Percentiles rank a stretch among this genome's conserved stretches.
Conservation (phyloP, 805 yeast species). For the Nakazawaea siamensis region DNA sequence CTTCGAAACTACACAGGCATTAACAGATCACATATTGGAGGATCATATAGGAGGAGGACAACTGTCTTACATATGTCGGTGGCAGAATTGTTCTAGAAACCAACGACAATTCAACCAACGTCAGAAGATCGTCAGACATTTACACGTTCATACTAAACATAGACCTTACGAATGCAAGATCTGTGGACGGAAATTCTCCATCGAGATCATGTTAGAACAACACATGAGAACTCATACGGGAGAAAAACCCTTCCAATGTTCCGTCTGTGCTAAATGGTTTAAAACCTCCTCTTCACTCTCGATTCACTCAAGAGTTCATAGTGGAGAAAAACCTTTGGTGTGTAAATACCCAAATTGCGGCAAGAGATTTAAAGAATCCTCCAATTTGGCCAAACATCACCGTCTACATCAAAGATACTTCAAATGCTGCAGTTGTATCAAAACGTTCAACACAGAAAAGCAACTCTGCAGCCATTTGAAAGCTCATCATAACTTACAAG, state of each 20-base stretch:
- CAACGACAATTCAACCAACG: conserved; percentile 65
- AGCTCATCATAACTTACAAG: not conserved
- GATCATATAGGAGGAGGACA: conserved; percentile 72
- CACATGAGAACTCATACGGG: conserved; percentile 85
- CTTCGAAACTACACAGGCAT: conserved; percentile 47
- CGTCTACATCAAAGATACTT: conserved; percentile 57
- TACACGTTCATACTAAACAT: conserved; percentile 81
- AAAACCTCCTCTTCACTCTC: conserved; percentile 78
- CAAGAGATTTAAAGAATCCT: conserved; percentile 80
- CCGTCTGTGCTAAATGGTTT: conserved; percentile 65
- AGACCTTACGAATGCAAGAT: conserved; percentile 67
- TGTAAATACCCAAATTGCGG: conserved; percentile 80
- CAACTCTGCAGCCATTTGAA: conserved; percentile 32
- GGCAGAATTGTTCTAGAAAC: conserved; percentile 70
- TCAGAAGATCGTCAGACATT: conserved; percentile 79
- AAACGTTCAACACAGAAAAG: conserved; percentile 37
- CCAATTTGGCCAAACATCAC: conserved; percentile 84
- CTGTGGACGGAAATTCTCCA: conserved; percentile 70
- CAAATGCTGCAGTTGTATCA: conserved; percentile 44
- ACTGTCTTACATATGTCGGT: conserved; percentile 58
- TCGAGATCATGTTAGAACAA: conserved; percentile 68
- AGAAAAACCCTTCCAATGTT: conserved; percentile 77
- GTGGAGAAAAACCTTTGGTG: conserved; percentile 80
- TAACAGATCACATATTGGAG: conserved; percentile 63
- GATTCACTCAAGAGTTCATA: conserved; percentile 79